These are phyloP conservation scores for Schwanniomyces etchellsii DNA, from an alignment of 1,139 yeast species.

Conservation along the genomic window DNA sequence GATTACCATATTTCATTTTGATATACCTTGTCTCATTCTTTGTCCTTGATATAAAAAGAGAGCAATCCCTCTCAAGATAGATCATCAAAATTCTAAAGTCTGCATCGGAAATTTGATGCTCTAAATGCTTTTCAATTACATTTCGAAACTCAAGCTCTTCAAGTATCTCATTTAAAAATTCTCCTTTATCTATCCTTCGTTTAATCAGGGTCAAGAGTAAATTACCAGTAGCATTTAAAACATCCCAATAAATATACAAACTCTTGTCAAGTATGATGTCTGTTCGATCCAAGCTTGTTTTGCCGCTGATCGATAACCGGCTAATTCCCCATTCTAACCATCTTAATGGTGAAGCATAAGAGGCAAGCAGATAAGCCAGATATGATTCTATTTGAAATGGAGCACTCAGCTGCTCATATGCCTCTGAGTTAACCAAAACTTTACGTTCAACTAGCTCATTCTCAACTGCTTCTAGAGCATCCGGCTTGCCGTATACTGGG, in stretches of 20 bases:
- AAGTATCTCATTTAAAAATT: constrained; percentile 9
- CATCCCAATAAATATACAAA: background rate
- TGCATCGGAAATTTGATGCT: constrained; percentile 8
- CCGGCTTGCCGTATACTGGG: constrained; percentile 27
- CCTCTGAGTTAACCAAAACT: background rate
- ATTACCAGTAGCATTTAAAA: background rate
- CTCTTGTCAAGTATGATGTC: constrained; percentile 8
- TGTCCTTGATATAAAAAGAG: constrained; percentile 9
- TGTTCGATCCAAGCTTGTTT: constrained; percentile 6
- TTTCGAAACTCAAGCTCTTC: constrained; percentile 12
- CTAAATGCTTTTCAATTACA: constrained; percentile 8
- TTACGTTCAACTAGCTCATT: constrained; percentile 19
- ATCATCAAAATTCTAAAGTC: constrained; percentile 22
- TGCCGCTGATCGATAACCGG: constrained; percentile 7
- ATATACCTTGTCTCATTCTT: constrained; percentile 14
- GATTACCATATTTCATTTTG: constrained; percentile 14
- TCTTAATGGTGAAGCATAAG: background rate
- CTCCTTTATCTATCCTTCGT: background rate
- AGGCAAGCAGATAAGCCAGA: background rate
- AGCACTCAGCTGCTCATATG: background rate
- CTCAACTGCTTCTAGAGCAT: constrained; percentile 17
- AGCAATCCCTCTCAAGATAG: constrained; percentile 20
- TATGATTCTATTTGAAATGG: background rate
- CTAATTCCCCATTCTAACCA: background rate
- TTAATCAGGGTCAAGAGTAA: background rate